Conservation (phyloP, 2,329 filamentous ascomycete genomes). For the Aspergillus tubingensis region DNA sequence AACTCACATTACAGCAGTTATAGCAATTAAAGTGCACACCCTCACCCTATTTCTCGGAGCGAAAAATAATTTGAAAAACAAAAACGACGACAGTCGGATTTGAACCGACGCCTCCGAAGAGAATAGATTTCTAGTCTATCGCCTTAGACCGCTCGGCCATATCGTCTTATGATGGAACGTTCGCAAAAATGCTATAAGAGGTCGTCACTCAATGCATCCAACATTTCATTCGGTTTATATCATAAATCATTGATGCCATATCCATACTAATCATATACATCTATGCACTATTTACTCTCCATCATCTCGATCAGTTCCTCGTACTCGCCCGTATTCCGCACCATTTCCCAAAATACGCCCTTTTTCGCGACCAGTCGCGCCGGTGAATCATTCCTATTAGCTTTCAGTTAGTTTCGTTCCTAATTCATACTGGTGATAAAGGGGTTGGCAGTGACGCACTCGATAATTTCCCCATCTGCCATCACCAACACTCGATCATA, state of each 20-base stretch:
- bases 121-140: slow-evolving; percentile 11
- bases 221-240: no score
- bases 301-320: slow-evolving; percentile 27
- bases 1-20: background rate
- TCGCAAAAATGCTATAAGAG: no score
- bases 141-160: slow-evolving; percentile 10
- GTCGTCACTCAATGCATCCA: no score
- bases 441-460: slow-evolving; percentile 40
- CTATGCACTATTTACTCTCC: background rate
- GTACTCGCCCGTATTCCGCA: slow-evolving; percentile 30
- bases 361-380: slow-evolving; percentile 20
- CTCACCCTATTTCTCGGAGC: background rate
- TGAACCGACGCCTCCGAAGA: slow-evolving; percentile 10
- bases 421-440: no score
- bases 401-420: background rate
- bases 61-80: background rate
- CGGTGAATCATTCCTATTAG: slow-evolving; percentile 25
- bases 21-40: background rate
- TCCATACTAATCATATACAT: no score
- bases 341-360: slow-evolving; percentile 30
- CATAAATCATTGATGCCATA: background rate
- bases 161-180: background rate
- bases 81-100: slow-evolving; percentile 9
- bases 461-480: slow-evolving; percentile 55
- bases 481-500: slow-evolving; percentile 62